Conservation (phyloP, 306 rosid genomes). For the Vicia sativa region DNA sequence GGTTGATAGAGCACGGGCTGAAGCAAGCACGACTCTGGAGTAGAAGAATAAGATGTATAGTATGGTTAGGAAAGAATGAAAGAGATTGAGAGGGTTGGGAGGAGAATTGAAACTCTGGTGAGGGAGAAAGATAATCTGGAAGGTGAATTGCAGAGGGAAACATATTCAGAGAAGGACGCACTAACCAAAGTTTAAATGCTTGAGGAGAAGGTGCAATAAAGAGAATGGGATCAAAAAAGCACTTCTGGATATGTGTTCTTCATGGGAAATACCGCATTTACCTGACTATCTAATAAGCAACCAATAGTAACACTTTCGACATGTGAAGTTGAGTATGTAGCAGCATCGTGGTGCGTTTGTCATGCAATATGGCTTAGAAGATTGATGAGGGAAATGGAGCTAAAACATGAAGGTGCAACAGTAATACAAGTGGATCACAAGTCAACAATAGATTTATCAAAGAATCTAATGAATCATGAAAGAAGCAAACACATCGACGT, state of each 20-base stretch:
- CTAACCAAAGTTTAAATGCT: slow-evolving; percentile 54
- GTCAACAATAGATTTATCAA: too few species aligned
- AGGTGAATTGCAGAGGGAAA: slow-evolving; percentile 54
- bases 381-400: too few species aligned
- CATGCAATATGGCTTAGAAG: too few species aligned
- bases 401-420: too few species aligned
- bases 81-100: slow-evolving; percentile 77
- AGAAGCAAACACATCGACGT: too few species aligned
- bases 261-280: too few species aligned
- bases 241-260: slow-evolving; percentile 63
- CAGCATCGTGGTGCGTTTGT: too few species aligned
- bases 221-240: slow-evolving; percentile 81
- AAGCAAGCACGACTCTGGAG: slow-evolving; percentile 69
- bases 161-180: slow-evolving; percentile 68
- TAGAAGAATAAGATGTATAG: slow-evolving; percentile 87
- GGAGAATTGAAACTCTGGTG: slow-evolving; percentile 69
- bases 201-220: slow-evolving; percentile 75
- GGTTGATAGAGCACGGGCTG: slow-evolving; percentile 80
- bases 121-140: slow-evolving; percentile 65
- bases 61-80: slow-evolving; percentile 79
- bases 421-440: too few species aligned
- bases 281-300: too few species aligned
- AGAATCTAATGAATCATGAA: too few species aligned
- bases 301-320: too few species aligned
- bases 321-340: too few species aligned